Conservation (phyloP, 495 filamentous ascomycete species). For the Aspergillus mulundensis region DNA sequence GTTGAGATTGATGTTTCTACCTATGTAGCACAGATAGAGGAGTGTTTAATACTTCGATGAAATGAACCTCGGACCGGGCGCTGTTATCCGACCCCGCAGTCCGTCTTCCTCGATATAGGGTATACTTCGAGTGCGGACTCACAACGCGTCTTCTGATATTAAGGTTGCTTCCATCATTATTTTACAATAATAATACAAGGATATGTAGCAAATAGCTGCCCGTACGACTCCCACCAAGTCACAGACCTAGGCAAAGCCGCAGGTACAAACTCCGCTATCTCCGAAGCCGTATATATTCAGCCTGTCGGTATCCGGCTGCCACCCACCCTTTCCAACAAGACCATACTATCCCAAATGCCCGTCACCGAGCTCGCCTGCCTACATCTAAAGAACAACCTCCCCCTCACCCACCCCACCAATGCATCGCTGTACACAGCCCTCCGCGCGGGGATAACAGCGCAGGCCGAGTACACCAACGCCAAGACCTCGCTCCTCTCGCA, state of each 20-base stretch:
- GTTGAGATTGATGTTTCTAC: no score
- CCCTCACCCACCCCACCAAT: constrained; percentile 14
- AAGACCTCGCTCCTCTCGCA: constrained; percentile 37
- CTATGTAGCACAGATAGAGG: not conserved
- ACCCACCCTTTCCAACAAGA: not conserved
- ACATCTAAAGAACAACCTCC: constrained; percentile 20
- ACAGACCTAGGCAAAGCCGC: no score
- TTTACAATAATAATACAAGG: no score
- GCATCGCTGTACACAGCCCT: constrained; percentile 12
- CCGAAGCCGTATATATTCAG: not conserved
- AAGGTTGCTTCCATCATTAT: no score
- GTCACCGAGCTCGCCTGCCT: constrained; percentile 53
- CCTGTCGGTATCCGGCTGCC: not conserved
- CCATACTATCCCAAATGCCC: constrained; percentile 30
- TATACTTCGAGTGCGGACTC: no score
- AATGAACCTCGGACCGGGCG: not conserved
- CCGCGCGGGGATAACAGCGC: constrained; percentile 30
- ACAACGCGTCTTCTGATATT: no score
- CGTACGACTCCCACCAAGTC: no score
- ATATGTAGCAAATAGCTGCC: no score
- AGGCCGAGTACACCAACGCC: constrained; percentile 32
- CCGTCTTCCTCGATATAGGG: no score
- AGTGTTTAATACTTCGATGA: not conserved
- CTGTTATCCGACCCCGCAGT: constrained; percentile 6
- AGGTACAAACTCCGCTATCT: not conserved